Conservation (phyloP, 495 filamentous ascomycete species). For the Penicillium lividum region DNA sequence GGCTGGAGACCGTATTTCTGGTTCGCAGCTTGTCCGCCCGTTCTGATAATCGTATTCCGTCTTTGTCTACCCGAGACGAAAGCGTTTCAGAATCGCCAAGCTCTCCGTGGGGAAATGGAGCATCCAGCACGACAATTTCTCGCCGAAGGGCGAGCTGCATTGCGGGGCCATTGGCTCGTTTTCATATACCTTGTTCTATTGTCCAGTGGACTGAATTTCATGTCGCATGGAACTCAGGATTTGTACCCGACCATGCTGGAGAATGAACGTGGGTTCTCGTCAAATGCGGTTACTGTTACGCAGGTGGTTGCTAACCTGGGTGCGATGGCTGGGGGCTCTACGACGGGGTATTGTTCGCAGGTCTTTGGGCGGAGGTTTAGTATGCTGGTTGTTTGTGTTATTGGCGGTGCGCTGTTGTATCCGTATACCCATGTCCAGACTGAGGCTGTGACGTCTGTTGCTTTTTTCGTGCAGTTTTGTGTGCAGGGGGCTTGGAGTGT, state of each 20-base stretch:
- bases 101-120: slow-evolving; percentile 49
- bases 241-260: slow-evolving; percentile 79
- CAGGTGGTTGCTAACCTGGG: slow-evolving; percentile 83
- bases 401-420: slow-evolving; percentile 74
- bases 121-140: slow-evolving; percentile 59
- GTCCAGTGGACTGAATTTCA: slow-evolving; percentile 85
- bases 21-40: slow-evolving; percentile 74
- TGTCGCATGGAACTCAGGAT: slow-evolving; percentile 85
- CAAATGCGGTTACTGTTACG: slow-evolving; percentile 71
- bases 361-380: slow-evolving; percentile 77
- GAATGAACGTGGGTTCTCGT: slow-evolving; percentile 68
- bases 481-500: slow-evolving; percentile 82
- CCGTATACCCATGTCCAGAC: slow-evolving; percentile 67
- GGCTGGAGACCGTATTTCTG: slow-evolving; percentile 77
- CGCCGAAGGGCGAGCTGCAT: slow-evolving; percentile 66
- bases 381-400: slow-evolving; percentile 69
- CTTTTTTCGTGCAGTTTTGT: slow-evolving; percentile 85
- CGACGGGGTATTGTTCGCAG: slow-evolving; percentile 70
- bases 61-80: slow-evolving; percentile 71
- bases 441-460: slow-evolving; percentile 65
- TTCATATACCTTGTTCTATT: slow-evolving; percentile 74
- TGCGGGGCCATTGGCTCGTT: slow-evolving; percentile 72
- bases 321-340: slow-evolving; percentile 71
- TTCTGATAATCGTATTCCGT: slow-evolving; percentile 74
- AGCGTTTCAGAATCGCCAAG: slow-evolving; percentile 58